Conservation (phyloP, 148 eudicot genomes). For the Hydrangea macrophylla region DNA sequence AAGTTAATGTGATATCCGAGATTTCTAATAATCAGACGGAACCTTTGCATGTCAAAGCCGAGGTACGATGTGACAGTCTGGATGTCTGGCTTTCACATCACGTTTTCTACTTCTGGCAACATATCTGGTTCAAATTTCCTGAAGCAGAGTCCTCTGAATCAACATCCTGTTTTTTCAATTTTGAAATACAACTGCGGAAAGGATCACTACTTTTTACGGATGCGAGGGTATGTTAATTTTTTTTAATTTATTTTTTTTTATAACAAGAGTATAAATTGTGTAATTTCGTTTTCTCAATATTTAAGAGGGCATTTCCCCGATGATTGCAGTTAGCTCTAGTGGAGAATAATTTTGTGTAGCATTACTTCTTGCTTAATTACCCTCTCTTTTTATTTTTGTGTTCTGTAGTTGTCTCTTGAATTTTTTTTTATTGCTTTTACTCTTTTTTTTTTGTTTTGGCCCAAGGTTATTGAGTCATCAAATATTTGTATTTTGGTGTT, state of each 20-base stretch:
- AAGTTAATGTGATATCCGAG: slow-evolving; percentile 45
- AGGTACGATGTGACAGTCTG: slow-evolving; percentile 48
- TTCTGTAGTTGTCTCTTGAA: not conserved
- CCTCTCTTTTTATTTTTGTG: not conserved
- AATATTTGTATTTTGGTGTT: not conserved
- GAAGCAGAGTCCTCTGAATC: slow-evolving; percentile 33
- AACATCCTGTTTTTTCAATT: slow-evolving; percentile 30
- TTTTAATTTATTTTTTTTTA: slow-evolving; percentile 3
- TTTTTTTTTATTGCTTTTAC: too few relatives aligned
- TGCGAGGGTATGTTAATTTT: slow-evolving; percentile 65
- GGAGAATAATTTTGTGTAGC: not conserved
- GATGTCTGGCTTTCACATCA: slow-evolving; percentile 82
- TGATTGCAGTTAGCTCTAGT: not conserved
- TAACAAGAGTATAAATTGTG: not conserved
- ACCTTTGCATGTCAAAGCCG: slow-evolving; percentile 22
- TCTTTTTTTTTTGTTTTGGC: too few relatives aligned
- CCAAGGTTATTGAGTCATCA: too few relatives aligned
- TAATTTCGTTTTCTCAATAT: not conserved
- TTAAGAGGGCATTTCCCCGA: not conserved
- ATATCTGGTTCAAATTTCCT: slow-evolving; percentile 41
- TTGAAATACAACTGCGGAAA: slow-evolving; percentile 53
- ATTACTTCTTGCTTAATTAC: not conserved
- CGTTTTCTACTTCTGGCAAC: slow-evolving; percentile 53
- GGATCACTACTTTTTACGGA: slow-evolving; percentile 72
- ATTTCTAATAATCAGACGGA: slow-evolving; percentile 28